A percentile compares a stretch with the other conserved stretches of the same genome.
Conservation (phyloP, 352 stramenopile species). For the Hyaloperonospora arabidopsidis region DNA sequence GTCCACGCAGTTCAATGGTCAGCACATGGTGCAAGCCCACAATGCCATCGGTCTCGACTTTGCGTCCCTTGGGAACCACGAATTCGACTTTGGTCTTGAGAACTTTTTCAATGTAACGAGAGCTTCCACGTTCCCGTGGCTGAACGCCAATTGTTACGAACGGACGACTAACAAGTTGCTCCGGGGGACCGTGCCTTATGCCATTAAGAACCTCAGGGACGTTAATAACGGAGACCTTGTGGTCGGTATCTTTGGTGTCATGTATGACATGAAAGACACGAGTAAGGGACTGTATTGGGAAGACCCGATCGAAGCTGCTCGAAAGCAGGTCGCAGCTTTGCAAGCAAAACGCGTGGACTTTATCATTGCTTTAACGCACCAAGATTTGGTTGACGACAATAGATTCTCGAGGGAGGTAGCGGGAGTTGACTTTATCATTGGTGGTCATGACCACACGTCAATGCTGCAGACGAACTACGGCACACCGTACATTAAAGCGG, state of each 20-base stretch:
- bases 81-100: slow-evolving; percentile 76
- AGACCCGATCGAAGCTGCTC: slow-evolving; percentile 51
- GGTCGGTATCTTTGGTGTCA: slow-evolving; percentile 63
- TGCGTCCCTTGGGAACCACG: slow-evolving; percentile 69
- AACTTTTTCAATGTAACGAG: slow-evolving; percentile 61
- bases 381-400: slow-evolving; percentile 65
- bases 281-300: slow-evolving; percentile 59
- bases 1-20: slow-evolving; percentile 69
- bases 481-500: slow-evolving; percentile 65
- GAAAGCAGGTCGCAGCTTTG: slow-evolving; percentile 39
- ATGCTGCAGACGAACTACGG: slow-evolving; percentile 71
- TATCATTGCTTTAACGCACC: slow-evolving; percentile 68
- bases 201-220: slow-evolving; percentile 43
- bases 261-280: slow-evolving; percentile 69
- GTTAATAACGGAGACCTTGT: slow-evolving; percentile 37
- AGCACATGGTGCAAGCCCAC: slow-evolving; percentile 75
- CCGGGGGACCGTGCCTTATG: slow-evolving; percentile 40
- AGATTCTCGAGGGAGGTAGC: slow-evolving; percentile 54
- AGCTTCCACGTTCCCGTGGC: slow-evolving; percentile 54
- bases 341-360: slow-evolving; percentile 47
- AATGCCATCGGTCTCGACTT: slow-evolving; percentile 70
- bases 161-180: slow-evolving; percentile 34
- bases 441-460: slow-evolving; percentile 61
- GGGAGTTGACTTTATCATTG: slow-evolving; percentile 61
- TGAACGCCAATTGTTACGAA: slow-evolving; percentile 75